These are phyloP conservation scores for Anaeromyces robustus DNA, from an alignment of 192 early-diverging fungal genomes.

Conservation along the genomic window DNA sequence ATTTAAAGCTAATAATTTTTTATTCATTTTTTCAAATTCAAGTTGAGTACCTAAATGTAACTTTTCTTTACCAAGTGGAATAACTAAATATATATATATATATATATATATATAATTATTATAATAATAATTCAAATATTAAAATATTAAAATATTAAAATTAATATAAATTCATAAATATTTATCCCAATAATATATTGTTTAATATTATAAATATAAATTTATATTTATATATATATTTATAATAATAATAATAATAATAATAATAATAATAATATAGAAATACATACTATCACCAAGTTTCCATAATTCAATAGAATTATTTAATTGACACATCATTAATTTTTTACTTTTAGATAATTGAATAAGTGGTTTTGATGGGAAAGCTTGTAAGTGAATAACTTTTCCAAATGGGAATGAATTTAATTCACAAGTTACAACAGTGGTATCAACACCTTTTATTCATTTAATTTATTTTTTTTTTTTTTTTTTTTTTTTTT, in stretches of 20 bases:
- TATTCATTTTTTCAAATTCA: slow-evolving; percentile 40
- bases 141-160: too few relatives aligned
- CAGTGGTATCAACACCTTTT: slow-evolving; percentile 21
- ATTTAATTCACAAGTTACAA: slow-evolving; percentile 17
- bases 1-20: slow-evolving; percentile 58
- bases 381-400: slow-evolving; percentile 33
- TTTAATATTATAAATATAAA: too few relatives aligned
- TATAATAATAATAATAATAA: too few relatives aligned
- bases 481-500: too few relatives aligned
- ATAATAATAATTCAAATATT: too few relatives aligned
- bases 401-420: slow-evolving; percentile 17
- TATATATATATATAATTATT: too few relatives aligned
- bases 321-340: slow-evolving; percentile 43
- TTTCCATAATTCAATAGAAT: slow-evolving; percentile 65
- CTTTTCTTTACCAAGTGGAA: not conserved
- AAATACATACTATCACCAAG: slow-evolving; percentile 37
- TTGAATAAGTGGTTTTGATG: slow-evolving; percentile 29
- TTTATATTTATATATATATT: too few relatives aligned
- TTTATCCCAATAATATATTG: too few relatives aligned
- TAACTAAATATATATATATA: not conserved
- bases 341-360: slow-evolving; percentile 12
- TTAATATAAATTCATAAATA: too few relatives aligned
- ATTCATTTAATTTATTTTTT: too few relatives aligned
- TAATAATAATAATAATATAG: slow-evolving; percentile 1
- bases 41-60: slow-evolving; percentile 4